Evolutionary conservation across 345 rosid genomes (phyloP), one percentile per base, ranked within the genome.

Genomic region (Boechera stricta): DNA sequence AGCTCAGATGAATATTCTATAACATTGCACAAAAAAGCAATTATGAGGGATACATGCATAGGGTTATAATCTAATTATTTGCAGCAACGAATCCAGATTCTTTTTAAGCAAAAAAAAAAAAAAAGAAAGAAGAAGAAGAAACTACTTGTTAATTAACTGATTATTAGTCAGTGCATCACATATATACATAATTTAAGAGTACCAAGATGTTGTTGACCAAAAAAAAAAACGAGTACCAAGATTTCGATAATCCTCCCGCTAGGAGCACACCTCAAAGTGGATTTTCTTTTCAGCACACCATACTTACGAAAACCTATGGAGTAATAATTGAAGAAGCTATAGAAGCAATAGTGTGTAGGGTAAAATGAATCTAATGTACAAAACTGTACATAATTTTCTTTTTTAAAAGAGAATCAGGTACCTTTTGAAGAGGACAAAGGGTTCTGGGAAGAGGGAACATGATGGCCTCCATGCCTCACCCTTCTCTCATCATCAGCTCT

Each of bases 391-490:
- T 61, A 38, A 10, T n/a, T 16, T 24, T 2, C 24, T 21, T 18
- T 31, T 13, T 29, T 33, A 1, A 29, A 18, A 16, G 64, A 59
- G 66, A 61, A 71, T 47, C 72, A 31, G 52, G 60, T 18, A 71
- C 66, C 82, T 85, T 85, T 81, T 74, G 82, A 64, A 79, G 82
- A 82, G 70, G 78, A 69, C 81, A 84, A 35, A 79, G 85, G 82
- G 90, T 86, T 85, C 64, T 86, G 77, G 80, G 80, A 71, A 80
- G 89, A 86, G 89, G 92, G 86, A 80, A 84, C 97, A 89, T 88
- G 87, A 89, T 89, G 90, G 84, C 87, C 80, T 84, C 94, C 94
- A 84, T 86, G 88, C 92, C 79, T 83, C 65, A 82, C 79, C 71
- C 73, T 70, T 36, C 21, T 54, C 76, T 66, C 82, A 77, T 72